These are phyloP conservation scores for Rhizoclosmatium globosum DNA, from an alignment of 192 early-diverging fungal genomes.

Conservation along the genomic window DNA sequence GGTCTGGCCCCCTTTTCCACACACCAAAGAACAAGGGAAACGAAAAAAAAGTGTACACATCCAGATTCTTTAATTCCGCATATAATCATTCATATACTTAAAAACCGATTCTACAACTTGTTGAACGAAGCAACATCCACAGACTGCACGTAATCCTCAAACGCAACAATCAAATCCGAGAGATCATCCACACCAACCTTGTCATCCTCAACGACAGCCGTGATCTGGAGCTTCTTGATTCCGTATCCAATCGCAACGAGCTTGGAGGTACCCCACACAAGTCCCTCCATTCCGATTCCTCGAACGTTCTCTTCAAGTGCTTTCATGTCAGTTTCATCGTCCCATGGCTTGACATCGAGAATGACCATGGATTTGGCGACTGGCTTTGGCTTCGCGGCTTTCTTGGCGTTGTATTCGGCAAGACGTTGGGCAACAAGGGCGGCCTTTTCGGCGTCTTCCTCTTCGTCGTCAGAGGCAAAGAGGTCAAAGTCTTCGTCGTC, in stretches of 20 bases:
- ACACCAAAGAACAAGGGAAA: not conserved
- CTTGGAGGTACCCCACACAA: constrained; percentile 86
- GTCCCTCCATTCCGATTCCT: constrained; percentile 84
- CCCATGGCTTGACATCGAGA: constrained; percentile 98
- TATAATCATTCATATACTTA: not conserved
- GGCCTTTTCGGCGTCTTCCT: constrained; percentile 92
- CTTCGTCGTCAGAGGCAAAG: constrained; percentile 94
- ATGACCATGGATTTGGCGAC: constrained; percentile 92
- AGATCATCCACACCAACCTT: constrained; percentile 91
- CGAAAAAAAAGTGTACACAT: too few species aligned
- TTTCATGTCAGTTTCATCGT: constrained; percentile 90
- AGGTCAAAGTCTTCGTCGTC: constrained; percentile 92
- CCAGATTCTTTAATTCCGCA: not conserved
- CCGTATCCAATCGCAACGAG: constrained; percentile 88
- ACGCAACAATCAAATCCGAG: constrained; percentile 73
- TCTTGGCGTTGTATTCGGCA: constrained; percentile 90
- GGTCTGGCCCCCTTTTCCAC: not conserved
- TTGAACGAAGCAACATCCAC: constrained; percentile 41
- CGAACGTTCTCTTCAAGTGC: constrained; percentile 78
- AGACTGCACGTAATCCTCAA: constrained; percentile 87
- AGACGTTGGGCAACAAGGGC: constrained; percentile 86
- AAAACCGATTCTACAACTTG: constrained; percentile 18
- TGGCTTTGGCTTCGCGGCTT: constrained; percentile 82
- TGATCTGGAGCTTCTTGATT: constrained; percentile 96
- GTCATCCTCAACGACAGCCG: constrained; percentile 90